phyloP scores from a whole-genome alignment of 2,329 filamentous ascomycete genomes.

The Sporothrix pallida region DNA sequence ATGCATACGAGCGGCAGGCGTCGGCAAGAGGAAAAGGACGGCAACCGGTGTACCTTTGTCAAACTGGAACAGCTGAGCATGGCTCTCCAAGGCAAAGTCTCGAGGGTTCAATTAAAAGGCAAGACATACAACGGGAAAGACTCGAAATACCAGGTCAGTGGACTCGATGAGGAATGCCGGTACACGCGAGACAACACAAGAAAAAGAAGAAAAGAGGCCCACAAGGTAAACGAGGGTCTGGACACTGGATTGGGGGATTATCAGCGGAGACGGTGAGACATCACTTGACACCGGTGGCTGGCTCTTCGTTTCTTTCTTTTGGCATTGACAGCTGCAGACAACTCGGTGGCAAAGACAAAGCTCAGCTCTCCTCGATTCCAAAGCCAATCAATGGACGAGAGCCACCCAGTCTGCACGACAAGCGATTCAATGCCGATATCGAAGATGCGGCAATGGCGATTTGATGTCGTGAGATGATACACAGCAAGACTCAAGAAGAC shows the following conservation, averaged over 20 bases:
- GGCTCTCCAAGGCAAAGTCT: background rate
- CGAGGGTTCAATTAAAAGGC: background rate
- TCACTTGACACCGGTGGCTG: background rate
- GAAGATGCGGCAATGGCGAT: background rate
- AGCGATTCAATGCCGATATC: background rate
- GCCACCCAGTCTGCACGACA: background rate
- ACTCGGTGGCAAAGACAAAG: background rate
- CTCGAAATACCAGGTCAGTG: conserved; percentile 8
- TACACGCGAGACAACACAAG: background rate
- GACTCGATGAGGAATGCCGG: conserved; percentile 14
- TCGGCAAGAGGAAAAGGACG: background rate
- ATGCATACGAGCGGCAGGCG: conserved; percentile 10
- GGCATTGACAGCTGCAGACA: conserved; percentile 15
- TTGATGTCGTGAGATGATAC: background rate
- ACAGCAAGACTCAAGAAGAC: background rate
- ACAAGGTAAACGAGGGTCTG: background rate
- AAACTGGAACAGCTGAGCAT: background rate
- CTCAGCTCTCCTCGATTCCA: background rate
- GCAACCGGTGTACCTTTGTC: background rate
- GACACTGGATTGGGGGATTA: background rate
- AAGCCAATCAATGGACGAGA: background rate
- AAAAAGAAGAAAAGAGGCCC: background rate
- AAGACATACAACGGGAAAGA: background rate
- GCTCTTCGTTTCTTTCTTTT: background rate
- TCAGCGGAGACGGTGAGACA: conserved; percentile 12